These are phyloP conservation scores for Tylopilus sp. DNA, from an alignment of 1,284 basidiomycete species.

Conservation along the genomic window DNA sequence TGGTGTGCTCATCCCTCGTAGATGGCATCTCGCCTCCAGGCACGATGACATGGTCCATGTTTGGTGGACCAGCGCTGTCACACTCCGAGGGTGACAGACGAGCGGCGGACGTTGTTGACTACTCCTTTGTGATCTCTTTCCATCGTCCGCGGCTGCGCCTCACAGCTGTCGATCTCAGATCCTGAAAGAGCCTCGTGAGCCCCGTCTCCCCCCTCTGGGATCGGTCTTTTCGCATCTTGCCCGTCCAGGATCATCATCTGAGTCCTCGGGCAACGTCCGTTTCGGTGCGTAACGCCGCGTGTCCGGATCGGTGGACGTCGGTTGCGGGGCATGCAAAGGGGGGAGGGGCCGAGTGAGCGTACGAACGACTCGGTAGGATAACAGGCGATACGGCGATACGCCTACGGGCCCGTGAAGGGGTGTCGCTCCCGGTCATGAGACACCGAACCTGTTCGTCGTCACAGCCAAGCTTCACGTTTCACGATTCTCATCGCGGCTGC, in stretches of 20 bases:
- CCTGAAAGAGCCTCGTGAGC: too few relatives aligned
- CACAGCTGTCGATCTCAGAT: too few relatives aligned
- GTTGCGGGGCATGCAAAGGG: neutral
- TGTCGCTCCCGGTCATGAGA: neutral
- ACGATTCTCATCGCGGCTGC: neutral
- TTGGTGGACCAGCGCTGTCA: conserved; percentile 13
- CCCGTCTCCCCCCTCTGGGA: too few relatives aligned
- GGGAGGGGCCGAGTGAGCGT: neutral
- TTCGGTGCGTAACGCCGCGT: conserved; percentile 10
- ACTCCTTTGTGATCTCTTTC: neutral
- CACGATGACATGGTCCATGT: conserved; percentile 1
- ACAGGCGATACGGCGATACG: neutral
- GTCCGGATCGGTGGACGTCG: neutral
- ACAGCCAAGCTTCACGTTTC: neutral
- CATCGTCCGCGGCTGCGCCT: conserved; percentile 1
- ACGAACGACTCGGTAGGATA: too few relatives aligned
- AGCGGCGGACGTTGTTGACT: neutral
- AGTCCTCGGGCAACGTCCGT: conserved; percentile 5
- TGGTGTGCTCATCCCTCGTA: neutral
- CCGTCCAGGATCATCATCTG: too few relatives aligned
- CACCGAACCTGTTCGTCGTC: neutral
- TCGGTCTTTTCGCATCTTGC: too few relatives aligned
- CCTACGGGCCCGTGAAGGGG: neutral
- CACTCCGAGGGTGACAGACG: neutral
- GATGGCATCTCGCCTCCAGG: neutral